These are phyloP conservation scores for Coix lacrymajobi DNA, from an alignment of 176 grass and related monocot species.

Conservation along the genomic window DNA sequence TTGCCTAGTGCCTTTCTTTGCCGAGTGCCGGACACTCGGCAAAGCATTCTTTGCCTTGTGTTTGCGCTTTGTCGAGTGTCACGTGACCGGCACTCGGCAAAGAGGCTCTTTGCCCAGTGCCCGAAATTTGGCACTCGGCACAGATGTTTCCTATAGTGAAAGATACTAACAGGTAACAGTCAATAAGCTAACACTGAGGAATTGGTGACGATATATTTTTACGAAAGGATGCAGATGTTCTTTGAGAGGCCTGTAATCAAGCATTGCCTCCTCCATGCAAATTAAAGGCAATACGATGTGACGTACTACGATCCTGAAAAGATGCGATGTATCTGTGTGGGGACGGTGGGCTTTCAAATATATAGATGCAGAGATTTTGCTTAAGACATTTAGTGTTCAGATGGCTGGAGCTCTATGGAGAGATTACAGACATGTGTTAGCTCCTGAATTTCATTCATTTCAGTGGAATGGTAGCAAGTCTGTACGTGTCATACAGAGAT, in stretches of 20 bases:
- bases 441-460: background rate
- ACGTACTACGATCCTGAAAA: background rate
- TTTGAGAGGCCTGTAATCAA: background rate
- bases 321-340: background rate
- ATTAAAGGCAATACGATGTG: no score
- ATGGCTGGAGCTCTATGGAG: background rate
- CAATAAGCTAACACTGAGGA: no score
- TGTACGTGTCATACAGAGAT: background rate
- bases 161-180: no score
- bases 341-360: background rate
- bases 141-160: no score
- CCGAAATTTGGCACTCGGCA: no score
- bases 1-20: no score
- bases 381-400: background rate
- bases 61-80: no score
- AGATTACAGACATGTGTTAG: background rate
- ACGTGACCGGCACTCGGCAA: no score
- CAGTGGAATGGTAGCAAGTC: background rate
- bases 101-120: no score
- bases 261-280: background rate
- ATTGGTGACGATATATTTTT: background rate
- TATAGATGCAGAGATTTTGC: background rate
- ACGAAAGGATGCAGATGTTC: background rate
- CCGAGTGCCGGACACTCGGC: no score
- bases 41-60: no score